A percentile compares a stretch with the other conserved stretches of the same genome.
phyloP scores from a whole-genome alignment of 1,139 yeast genomes.

The Candida sanyaensis region DNA sequence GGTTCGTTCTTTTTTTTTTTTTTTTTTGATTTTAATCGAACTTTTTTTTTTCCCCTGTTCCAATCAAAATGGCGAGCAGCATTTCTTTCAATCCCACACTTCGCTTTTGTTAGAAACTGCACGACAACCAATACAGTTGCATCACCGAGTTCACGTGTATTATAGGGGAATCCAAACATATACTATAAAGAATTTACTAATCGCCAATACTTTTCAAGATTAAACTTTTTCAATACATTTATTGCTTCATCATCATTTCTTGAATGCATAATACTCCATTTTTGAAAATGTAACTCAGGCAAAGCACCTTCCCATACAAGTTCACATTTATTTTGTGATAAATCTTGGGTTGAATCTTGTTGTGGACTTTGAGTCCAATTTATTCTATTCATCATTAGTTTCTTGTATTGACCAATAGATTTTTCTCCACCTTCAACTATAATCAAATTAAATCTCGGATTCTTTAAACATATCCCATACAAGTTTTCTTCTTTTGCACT shows the following conservation, averaged over 20 bases:
- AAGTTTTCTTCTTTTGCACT: constrained; percentile 76
- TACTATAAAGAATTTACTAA: constrained; percentile 29
- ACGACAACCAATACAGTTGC: not conserved
- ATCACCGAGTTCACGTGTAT: too few relatives aligned
- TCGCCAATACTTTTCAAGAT: constrained; percentile 64
- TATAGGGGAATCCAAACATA: not conserved
- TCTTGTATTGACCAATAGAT: constrained; percentile 60
- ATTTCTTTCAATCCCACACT: not conserved
- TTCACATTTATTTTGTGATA: constrained; percentile 50
- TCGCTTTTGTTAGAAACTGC: constrained; percentile 9
- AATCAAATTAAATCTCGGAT: constrained; percentile 55
- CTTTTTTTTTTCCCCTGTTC: constrained; percentile 2
- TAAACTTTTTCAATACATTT: constrained; percentile 50
- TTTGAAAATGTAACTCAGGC: constrained; percentile 51
- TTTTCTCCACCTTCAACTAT: constrained; percentile 75
- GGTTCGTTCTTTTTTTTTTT: not conserved
- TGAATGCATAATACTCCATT: constrained; percentile 60
- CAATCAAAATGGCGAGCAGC: constrained; percentile 3
- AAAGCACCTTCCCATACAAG: constrained; percentile 80
- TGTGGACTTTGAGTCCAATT: constrained; percentile 56
- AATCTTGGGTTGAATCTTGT: constrained; percentile 28
- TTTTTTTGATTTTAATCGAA: not conserved
- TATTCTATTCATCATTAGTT: constrained; percentile 62
- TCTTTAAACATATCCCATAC: constrained; percentile 54
- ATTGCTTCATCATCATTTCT: constrained; percentile 57